phyloP scores from a whole-genome alignment of 2,329 filamentous ascomycete species.

The Alternaria burnsii region DNA sequence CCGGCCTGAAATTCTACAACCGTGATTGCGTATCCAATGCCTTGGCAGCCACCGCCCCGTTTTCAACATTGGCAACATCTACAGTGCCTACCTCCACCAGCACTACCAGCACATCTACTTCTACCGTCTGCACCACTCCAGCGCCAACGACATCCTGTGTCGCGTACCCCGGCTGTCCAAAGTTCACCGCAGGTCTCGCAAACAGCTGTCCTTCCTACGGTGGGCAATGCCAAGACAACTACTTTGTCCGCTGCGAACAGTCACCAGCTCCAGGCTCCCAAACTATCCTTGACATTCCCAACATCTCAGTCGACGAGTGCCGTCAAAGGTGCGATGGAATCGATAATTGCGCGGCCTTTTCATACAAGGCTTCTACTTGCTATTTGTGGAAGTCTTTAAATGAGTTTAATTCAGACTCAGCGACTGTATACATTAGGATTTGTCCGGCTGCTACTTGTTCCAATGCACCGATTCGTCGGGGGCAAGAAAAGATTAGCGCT shows the following conservation, averaged over 20 bases:
- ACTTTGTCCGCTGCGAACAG: constrained; percentile 1
- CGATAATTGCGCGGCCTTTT: not conserved
- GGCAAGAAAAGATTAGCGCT: rapidly evolving
- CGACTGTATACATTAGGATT: too few relatives aligned
- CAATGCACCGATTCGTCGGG: not conserved
- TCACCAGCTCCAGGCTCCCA: not conserved
- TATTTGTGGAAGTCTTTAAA: too few relatives aligned
- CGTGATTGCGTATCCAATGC: not conserved
- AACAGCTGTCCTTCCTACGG: not conserved
- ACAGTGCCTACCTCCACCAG: not conserved
- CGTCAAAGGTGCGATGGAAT: not conserved
- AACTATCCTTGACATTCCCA: not conserved
- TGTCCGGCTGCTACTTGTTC: too few relatives aligned
- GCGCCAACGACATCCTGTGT: not conserved
- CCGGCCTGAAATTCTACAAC: not conserved
- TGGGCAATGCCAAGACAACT: constrained; percentile 5
- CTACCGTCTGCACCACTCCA: not conserved
- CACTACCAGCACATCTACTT: not conserved
- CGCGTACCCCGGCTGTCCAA: not conserved
- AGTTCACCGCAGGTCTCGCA: not conserved
- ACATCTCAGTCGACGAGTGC: not conserved
- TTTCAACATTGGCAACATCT: not conserved
- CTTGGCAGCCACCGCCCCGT: not conserved
- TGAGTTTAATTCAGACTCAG: too few relatives aligned
- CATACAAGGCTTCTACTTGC: too few relatives aligned